Evolutionary conservation across 768 basidiomycete genomes (phyloP).

Genomic region (Paxillus involutus): DNA sequence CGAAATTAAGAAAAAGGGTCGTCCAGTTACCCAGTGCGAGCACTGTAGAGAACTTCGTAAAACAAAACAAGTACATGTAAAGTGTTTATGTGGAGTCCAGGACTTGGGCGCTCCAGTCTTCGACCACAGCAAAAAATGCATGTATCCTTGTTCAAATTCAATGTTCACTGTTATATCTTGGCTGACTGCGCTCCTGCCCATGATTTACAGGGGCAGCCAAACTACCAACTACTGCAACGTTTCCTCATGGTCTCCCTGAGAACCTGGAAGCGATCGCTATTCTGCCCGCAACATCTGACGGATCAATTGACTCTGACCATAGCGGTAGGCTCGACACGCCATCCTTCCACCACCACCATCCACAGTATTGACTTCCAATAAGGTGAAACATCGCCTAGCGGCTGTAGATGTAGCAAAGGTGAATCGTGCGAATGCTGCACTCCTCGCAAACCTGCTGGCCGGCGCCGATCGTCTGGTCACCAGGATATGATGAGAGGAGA

Average conservation of each 20-base stretch:
- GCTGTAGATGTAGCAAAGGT: conserved; percentile 46
- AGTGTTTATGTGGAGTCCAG: conserved; percentile 42
- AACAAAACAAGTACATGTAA: conserved; percentile 46
- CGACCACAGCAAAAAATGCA: conserved; percentile 61
- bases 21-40: conserved; percentile 55
- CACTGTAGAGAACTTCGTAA: conserved; percentile 48
- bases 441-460: conserved; percentile 44
- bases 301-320: conserved; percentile 60
- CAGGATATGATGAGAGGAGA: conserved; percentile 29
- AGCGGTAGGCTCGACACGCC: conserved; percentile 60
- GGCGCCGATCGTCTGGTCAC: conserved; percentile 32
- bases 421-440: conserved; percentile 59
- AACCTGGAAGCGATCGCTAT: conserved; percentile 56
- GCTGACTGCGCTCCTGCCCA: conserved; percentile 43
- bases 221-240: conserved; percentile 71
- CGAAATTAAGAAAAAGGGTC: conserved; percentile 71
- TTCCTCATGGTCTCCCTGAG: conserved; percentile 75
- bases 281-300: conserved; percentile 41
- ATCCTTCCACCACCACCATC: conserved; percentile 36
- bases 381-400: conserved; percentile 46
- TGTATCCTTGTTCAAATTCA: conserved; percentile 24
- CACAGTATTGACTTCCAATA: conserved; percentile 45
- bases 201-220: conserved; percentile 49
- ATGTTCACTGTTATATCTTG: conserved; percentile 6
- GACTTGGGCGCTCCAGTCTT: conserved; percentile 23